Percentiles rank a stretch among this genome's conserved stretches.
These are phyloP conservation scores for Sphaerulina populicola DNA, from an alignment of 2,329 filamentous ascomycete species.

Conservation along the genomic window DNA sequence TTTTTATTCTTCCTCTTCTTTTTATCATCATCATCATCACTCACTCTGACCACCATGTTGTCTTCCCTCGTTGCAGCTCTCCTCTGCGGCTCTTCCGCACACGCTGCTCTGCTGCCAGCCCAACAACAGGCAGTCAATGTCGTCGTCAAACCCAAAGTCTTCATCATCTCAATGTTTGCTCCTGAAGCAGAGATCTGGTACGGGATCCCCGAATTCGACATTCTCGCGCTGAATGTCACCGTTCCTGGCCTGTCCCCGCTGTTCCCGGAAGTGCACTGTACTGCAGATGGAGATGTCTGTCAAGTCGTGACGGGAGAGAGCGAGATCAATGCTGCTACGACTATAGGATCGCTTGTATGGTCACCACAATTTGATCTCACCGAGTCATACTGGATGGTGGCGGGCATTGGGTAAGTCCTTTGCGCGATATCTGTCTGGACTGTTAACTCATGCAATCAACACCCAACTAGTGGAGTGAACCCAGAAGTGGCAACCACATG, in stretches of 20 bases:
- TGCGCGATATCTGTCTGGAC: no score
- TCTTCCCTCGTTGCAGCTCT: background rate
- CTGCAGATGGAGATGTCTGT: slow-evolving; percentile 52
- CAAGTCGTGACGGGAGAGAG: slow-evolving; percentile 55
- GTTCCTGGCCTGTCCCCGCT: slow-evolving; percentile 29
- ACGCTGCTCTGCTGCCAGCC: background rate
- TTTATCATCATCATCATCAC: no score
- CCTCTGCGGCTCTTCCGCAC: background rate
- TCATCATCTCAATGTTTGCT: slow-evolving; percentile 55
- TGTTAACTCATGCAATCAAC: no score
- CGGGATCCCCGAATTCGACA: slow-evolving; percentile 29
- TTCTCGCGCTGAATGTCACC: slow-evolving; percentile 32
- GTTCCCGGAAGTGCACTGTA: slow-evolving; percentile 50
- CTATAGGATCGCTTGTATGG: slow-evolving; percentile 55
- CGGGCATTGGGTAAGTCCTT: slow-evolving; percentile 51
- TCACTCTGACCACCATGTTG: background rate
- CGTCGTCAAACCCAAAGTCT: slow-evolving; percentile 48
- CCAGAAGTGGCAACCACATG: slow-evolving; percentile 56
- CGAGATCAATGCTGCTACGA: slow-evolving; percentile 63
- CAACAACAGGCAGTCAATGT: slow-evolving; percentile 8
- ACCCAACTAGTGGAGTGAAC: slow-evolving; percentile 50
- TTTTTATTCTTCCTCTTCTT: no score
- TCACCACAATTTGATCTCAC: slow-evolving; percentile 56
- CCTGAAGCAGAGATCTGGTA: slow-evolving; percentile 44
- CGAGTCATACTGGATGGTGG: slow-evolving; percentile 61